Percentiles rank a stretch among this genome's conserved stretches.
Conservation (phyloP, 2,329 filamentous ascomycete species). For the Alternaria burnsii region DNA sequence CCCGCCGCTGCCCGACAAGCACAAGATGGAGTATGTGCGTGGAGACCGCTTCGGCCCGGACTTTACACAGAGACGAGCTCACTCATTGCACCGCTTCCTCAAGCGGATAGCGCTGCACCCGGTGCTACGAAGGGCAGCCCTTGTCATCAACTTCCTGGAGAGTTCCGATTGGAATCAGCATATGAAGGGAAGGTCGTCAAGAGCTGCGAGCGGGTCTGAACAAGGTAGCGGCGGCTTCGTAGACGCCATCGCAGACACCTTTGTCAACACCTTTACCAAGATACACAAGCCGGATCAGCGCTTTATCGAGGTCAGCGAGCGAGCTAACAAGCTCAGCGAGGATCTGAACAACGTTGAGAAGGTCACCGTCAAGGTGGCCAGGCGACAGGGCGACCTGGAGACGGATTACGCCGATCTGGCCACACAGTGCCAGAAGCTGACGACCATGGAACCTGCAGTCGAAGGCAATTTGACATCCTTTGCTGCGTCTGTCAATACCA, state of each 20-base stretch:
- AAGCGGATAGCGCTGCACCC: constrained; percentile 87
- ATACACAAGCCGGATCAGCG: constrained; percentile 93
- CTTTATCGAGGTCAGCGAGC: constrained; percentile 92
- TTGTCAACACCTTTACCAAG: constrained; percentile 97
- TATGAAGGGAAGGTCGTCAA: constrained; percentile 79
- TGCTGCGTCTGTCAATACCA: constrained; percentile 84
- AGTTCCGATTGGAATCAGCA: constrained; percentile 95
- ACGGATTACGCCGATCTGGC: constrained; percentile 88
- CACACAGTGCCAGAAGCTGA: constrained; percentile 93
- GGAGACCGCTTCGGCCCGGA: constrained; percentile 94
- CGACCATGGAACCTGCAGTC: constrained; percentile 86
- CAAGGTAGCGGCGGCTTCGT: constrained; percentile 74
- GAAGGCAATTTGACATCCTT: constrained; percentile 85
- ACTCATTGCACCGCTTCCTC: constrained; percentile 91
- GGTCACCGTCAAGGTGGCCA: constrained; percentile 88
- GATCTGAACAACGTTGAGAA: constrained; percentile 94
- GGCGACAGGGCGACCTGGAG: constrained; percentile 87
- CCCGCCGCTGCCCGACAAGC: constrained; percentile 94
- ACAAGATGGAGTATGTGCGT: constrained; percentile 98
- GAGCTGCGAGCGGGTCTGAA: constrained; percentile 61
- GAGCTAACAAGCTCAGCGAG: constrained; percentile 89
- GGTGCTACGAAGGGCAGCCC: constrained; percentile 80
- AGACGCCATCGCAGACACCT: constrained; percentile 93
- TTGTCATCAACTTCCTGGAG: constrained; percentile 91
- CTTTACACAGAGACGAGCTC: constrained; percentile 87